A percentile compares a stretch with the other conserved stretches of the same genome.
These are phyloP conservation scores for Pythium vanterpoolii DNA, from an alignment of 352 stramenopile species.

Conservation along the genomic window DNA sequence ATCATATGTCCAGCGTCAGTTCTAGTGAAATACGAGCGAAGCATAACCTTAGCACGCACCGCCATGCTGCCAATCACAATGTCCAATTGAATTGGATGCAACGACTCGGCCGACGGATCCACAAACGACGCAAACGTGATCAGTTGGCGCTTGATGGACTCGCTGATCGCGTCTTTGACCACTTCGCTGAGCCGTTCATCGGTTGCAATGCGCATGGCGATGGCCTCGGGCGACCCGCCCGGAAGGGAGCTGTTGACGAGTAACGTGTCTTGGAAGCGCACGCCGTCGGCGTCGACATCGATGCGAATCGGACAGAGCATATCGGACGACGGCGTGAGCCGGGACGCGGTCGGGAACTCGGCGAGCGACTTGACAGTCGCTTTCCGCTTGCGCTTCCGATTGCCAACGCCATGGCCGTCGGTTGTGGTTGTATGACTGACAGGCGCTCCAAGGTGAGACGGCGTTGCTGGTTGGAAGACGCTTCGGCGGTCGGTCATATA, in stretches of 20 bases:
- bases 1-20: background rate
- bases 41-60: constrained; percentile 27
- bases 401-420: constrained; percentile 3
- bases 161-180: constrained; percentile 57
- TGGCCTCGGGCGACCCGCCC: constrained; percentile 40
- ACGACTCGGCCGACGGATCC: constrained; percentile 21
- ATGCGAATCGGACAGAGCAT: constrained; percentile 72
- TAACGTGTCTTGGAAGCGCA: constrained; percentile 77
- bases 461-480: constrained; percentile 19
- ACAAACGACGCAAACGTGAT: constrained; percentile 53
- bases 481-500: constrained; percentile 27
- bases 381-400: constrained; percentile 65
- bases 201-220: constrained; percentile 53
- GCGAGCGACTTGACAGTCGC: constrained; percentile 32
- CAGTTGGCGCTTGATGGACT: constrained; percentile 71
- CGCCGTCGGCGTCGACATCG: constrained; percentile 70
- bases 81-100: constrained; percentile 72
- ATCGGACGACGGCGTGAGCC: constrained; percentile 26
- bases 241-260: constrained; percentile 47
- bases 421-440: background rate
- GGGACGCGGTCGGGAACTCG: constrained; percentile 25
- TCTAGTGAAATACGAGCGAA: background rate
- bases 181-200: constrained; percentile 57
- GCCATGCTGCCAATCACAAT: constrained; percentile 62
- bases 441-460: background rate